phyloP scores from a whole-genome alignment of 805 yeast species.

The Yueomyces sinensis region DNA sequence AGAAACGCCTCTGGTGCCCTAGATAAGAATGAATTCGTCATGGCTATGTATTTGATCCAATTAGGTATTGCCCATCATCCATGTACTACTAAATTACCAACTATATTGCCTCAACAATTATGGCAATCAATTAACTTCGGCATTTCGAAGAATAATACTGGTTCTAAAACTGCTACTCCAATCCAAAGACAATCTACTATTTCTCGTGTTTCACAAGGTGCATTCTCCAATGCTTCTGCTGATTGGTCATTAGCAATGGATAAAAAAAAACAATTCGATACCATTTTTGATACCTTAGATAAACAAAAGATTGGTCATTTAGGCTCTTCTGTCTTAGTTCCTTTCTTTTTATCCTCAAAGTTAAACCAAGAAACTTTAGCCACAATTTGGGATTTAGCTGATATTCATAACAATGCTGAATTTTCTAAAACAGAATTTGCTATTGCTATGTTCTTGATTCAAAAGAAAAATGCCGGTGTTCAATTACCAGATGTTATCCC shows the following conservation, averaged over 20 bases:
- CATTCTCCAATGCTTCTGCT: slow-evolving; percentile 25
- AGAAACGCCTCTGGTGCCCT: slow-evolving; percentile 60
- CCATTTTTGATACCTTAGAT: slow-evolving; percentile 69
- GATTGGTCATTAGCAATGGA: slow-evolving; percentile 62
- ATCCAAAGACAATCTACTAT: slow-evolving; percentile 25
- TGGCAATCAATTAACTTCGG: slow-evolving; percentile 25
- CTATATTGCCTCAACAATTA: slow-evolving; percentile 28
- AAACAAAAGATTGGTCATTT: slow-evolving; percentile 46
- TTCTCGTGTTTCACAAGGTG: slow-evolving; percentile 18
- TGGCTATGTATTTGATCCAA: slow-evolving; percentile 94
- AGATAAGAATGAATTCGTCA: slow-evolving; percentile 60
- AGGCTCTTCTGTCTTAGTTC: slow-evolving; percentile 72
- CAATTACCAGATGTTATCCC: slow-evolving; percentile 74
- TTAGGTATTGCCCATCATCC: slow-evolving; percentile 48
- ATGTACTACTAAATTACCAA: slow-evolving; percentile 44
- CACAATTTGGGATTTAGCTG: slow-evolving; percentile 87
- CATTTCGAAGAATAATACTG: not conserved
- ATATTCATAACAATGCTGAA: slow-evolving; percentile 71
- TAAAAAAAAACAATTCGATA: slow-evolving; percentile 66
- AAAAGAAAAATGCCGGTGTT: slow-evolving; percentile 65
- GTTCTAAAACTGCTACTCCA: slow-evolving; percentile 3
- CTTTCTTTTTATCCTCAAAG: slow-evolving; percentile 77
- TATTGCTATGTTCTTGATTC: slow-evolving; percentile 87
- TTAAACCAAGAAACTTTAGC: slow-evolving; percentile 78
- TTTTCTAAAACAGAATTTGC: slow-evolving; percentile 77